phyloP scores from a whole-genome alignment of 495 filamentous ascomycete species.

The Penicillium simplicissimum region DNA sequence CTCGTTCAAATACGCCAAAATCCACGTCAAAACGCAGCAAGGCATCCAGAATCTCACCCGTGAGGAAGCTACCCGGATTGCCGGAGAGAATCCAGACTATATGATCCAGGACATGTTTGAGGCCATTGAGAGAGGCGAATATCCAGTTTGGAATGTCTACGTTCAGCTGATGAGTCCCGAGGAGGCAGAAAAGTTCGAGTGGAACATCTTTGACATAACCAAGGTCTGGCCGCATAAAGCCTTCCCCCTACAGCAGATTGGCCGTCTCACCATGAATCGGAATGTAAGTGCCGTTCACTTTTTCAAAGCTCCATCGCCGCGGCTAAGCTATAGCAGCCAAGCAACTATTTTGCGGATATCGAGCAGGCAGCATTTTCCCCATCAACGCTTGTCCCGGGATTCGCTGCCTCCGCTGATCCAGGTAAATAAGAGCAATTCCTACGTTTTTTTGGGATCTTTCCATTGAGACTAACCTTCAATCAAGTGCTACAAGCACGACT shows the following conservation, averaged over 20 bases:
- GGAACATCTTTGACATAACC: conserved; percentile 48
- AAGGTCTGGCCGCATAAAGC: conserved; percentile 41
- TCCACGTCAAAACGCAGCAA: conserved; percentile 67
- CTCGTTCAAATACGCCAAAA: conserved; percentile 61
- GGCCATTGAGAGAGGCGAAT: conserved; percentile 38
- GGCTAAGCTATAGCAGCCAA: conserved; percentile 30
- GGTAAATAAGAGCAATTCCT: conserved; percentile 14
- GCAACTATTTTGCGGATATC: conserved; percentile 51
- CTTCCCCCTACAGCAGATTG: conserved; percentile 40
- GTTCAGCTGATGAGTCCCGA: conserved; percentile 50
- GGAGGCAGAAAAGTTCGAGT: conserved; percentile 31
- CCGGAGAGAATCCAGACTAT: conserved; percentile 48
- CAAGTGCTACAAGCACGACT: conserved; percentile 65
- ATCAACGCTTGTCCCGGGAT: conserved; percentile 51
- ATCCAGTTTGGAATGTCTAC: conserved; percentile 47
- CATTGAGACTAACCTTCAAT: no score
- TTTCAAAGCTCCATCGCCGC: no score
- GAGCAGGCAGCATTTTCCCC: conserved; percentile 54
- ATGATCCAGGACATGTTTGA: conserved; percentile 40
- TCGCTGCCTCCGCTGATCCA: conserved; percentile 46
- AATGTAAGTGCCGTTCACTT: conserved; percentile 23
- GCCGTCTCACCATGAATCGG: conserved; percentile 36
- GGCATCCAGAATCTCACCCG: conserved; percentile 57
- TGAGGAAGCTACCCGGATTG: conserved; percentile 58
- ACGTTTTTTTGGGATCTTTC: neutral